phyloP scores from a whole-genome alignment of 1,139 yeast species.

The Diutina pseudorugosa region DNA sequence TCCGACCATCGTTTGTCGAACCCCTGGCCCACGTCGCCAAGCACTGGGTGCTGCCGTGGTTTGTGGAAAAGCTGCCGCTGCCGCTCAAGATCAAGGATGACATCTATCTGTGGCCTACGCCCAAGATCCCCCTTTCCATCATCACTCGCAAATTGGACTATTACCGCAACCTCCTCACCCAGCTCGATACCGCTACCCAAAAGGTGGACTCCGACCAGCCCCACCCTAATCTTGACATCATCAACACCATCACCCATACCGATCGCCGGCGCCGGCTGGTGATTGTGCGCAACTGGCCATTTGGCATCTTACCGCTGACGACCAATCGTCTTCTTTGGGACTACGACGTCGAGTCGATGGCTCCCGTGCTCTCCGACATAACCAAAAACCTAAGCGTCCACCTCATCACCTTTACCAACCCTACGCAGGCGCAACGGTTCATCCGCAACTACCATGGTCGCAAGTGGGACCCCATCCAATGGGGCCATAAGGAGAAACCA shows the following conservation, averaged over 20 bases:
- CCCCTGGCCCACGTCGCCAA: neutral
- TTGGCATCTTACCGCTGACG: constrained; percentile 23
- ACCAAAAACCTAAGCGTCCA: constrained; percentile 16
- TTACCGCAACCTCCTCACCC: neutral
- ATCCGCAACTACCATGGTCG: constrained; percentile 44
- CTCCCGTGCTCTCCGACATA: constrained; percentile 13
- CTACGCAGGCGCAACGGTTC: constrained; percentile 40
- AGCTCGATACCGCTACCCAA: neutral
- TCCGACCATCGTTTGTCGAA: neutral
- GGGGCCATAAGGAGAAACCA: constrained; percentile 15
- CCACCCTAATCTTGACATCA: constrained; percentile 1
- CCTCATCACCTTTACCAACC: constrained; percentile 36
- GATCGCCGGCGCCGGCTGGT: constrained; percentile 14
- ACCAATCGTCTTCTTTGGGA: constrained; percentile 27
- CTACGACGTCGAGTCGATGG: constrained; percentile 21
- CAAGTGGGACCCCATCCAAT: constrained; percentile 22
- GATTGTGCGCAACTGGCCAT: constrained; percentile 27
- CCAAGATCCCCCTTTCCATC: neutral
- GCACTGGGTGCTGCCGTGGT: neutral
- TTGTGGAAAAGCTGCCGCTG: neutral
- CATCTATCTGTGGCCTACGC: neutral
- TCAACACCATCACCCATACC: constrained; percentile 10
- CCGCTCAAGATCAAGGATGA: neutral
- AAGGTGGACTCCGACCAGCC: neutral
- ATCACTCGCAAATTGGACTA: neutral